Percentiles rank a stretch among this genome's conserved stretches.
phyloP scores from a whole-genome alignment of 148 eudicot genomes.

The Arctostaphylos glauca region DNA sequence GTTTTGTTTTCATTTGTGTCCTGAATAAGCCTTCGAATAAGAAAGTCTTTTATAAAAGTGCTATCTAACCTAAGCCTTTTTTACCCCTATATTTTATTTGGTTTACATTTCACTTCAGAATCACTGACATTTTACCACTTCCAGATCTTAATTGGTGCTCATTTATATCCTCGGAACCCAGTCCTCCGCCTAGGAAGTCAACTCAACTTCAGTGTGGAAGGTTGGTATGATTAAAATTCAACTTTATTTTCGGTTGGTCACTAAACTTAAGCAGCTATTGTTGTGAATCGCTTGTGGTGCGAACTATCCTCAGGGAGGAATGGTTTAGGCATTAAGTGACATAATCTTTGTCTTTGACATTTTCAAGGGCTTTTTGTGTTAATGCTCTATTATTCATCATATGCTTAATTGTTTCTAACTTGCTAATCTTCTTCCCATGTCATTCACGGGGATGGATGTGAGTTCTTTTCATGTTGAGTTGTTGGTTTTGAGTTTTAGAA shows the following conservation, averaged over 20 bases:
- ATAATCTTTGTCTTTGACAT: neutral
- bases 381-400: neutral
- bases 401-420: neutral
- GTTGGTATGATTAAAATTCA: conserved; percentile 26
- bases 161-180: conserved; percentile 67
- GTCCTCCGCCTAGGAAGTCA: conserved; percentile 51
- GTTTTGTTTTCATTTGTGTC: neutral
- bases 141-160: conserved; percentile 73
- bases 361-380: neutral
- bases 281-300: neutral
- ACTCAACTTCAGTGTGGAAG: conserved; percentile 64
- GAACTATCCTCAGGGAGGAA: neutral
- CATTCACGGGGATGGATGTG: neutral
- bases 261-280: neutral
- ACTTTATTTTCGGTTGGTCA: conserved; percentile 1
- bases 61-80: neutral
- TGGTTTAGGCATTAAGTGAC: neutral
- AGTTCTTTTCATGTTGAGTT: neutral
- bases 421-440: neutral
- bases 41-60: neutral
- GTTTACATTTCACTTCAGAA: conserved; percentile 6
- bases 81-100: neutral
- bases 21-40: neutral
- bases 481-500: neutral
- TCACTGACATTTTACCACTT: conserved; percentile 7